Evolutionary conservation across 768 basidiomycete species (phyloP), one percentile per base, ranked within the genome.

Genomic region (Panaeolus papilionaceus): DNA sequence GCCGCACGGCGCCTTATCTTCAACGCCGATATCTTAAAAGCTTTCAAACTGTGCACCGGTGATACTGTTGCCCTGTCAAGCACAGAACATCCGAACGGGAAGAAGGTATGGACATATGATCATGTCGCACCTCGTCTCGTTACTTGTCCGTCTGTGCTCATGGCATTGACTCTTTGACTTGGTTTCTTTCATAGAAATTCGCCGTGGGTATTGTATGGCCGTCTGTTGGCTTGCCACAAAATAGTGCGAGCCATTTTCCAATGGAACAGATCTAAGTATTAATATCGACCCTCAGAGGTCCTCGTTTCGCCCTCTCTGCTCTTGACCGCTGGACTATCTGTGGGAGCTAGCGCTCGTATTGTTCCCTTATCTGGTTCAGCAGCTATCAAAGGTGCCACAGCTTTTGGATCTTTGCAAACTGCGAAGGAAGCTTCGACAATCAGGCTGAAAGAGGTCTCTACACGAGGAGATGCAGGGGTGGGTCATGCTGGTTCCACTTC

Each of bases 131-230:
- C 47, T 49, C 47, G 47, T 33, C 33, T 10, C 10, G 54, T 58
- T 58, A 10, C 33, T 11, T 6, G 45, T 11, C 64, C 33, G 20
- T 33, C 33, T 33, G 33, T 58, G 23, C 28, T 51, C 14, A 54
- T 54, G 45, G n/a, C 28, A 51, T 62, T 66, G 66, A 64, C 38
- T 66, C 26, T 65, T 45, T 62, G 63, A 39, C 44, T 26, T 61
- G 54, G 23, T 58, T 39, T 68, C 64, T 67, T 39, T 51, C 66
- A 74, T 74, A 91, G 90, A 77, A 82, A 51, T 89, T 89, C 75
- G 86, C 89, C 12, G 80, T 93, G 64, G 93, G 93, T 5, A 79
- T 89, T 58, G 84, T 86, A 71, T 94, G 93, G 93, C 92, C 92
- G n/a, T 91, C 89, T 44, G 72, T 84, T 54, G 90, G 92, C 8